Evolutionary conservation across 192 early-diverging fungal genomes (phyloP), one percentile per base, ranked within the genome.

Genomic region (Backusella parvicylindrica): DNA sequence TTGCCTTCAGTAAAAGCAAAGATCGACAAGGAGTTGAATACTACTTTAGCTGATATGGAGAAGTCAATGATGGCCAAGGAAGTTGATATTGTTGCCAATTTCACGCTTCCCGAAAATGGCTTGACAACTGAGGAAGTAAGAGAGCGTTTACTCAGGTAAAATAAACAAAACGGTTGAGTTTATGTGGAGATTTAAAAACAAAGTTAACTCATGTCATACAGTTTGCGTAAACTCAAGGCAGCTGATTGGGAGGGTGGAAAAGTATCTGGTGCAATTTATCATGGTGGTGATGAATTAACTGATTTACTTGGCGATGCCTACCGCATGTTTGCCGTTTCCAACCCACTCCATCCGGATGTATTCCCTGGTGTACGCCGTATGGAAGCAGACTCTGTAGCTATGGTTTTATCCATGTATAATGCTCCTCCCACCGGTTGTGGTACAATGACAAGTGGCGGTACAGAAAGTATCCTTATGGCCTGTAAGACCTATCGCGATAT

Each of bases 351-450:
- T 74, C 96, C 97, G 2, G 96, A 96, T 60, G 88, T 98, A 64
- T 99, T 98, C 86, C 96, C 96, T 1, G 96, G 95, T 31, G 83
- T 96, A n/a, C 90, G 97, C 49, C 90, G 92, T 68, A 96, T 99
- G 90, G 97, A 99, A 79, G 95, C 96, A 50, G 97, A 99, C 78
- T 86, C 96, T 30, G 92, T 97, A 49, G 89, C 91, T 8, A 98
- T 99, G 96, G 95, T 97, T 3, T 79, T 95, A 21, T 68, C 84
- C 33, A 92, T 99, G 80, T 97, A 95, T 88, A 90, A 97, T 75
- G 96, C 89, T 36, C 87, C 87, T 0, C 72, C 72, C 8, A 85
- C 85, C 12, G 92, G 90, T 65, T 93, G 94, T 77, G 96, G 96
- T 23, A 91, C 89, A 35, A 92, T 96, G 76, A 99, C 97, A 15